Base-by-base conservation (phyloP, 1,139 yeast species). In the Pichia sp. region DNA sequence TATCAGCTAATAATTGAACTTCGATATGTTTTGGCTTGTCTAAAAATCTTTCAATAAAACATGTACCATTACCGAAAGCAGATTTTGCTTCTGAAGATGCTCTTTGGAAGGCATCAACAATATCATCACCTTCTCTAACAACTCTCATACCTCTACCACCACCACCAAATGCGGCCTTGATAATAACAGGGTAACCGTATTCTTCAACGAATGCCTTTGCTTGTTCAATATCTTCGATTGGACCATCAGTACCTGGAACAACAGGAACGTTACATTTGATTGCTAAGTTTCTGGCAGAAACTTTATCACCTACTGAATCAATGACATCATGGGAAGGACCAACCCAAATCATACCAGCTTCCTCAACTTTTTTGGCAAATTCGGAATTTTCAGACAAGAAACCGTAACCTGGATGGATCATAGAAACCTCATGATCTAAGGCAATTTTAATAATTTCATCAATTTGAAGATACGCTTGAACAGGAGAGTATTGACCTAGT, bases 121-220 rank as follows among this genome's bases (percentile, higher is more conserved):
- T 80, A 62, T 83, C 88, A 56, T 92, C 98, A 57, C 97, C 97
- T 66, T 92, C 97, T 62, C 95, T 77, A 42, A 94, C 98, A 44
- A 92, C 97, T 71, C 98, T 82, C 98, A 92, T 92, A 74, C 98
- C 98, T 69, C 98, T 82, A 62, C 99, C 98, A 74, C 98, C 98
- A 70, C 98, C 98, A 66, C 99, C 98, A 63, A 85, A 92, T 39
- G 98, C 98, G 39, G 99, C 98, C 70, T 92, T 92, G 67, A 92
- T 90, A 65, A 92, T 92, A 43, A 92, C 97, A 8, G 99, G 99
- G 68, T 65, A 90, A 29, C 99, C 98, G 65, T 90, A 75, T 66
- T 86, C 60, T 38, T 71, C 77, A 34, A 88, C 97, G 62, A 92
- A 92, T 10, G 65, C 79, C 52, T 68, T 60, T 26, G 97, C 98